phyloP scores from a whole-genome alignment of 1,139 yeast genomes.

The Torulaspora pretoriensis region DNA sequence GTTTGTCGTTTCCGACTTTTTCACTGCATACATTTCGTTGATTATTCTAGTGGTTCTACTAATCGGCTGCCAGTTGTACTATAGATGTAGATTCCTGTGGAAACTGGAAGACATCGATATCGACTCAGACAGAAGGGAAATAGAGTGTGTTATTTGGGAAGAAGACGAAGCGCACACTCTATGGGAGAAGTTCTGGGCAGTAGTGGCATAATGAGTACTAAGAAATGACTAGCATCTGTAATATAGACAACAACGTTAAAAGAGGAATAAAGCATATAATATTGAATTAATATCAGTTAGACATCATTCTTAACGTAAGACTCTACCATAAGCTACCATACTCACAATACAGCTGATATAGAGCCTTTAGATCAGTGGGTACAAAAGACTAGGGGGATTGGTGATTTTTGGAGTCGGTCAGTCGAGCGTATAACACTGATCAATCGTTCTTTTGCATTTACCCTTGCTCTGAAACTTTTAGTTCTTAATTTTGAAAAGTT shows the following conservation, averaged over 20 bases:
- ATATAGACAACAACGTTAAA: neutral
- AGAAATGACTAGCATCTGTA: neutral
- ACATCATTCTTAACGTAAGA: neutral
- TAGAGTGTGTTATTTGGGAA: slow-evolving; percentile 54
- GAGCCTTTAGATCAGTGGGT: neutral
- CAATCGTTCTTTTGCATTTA: slow-evolving; percentile 3
- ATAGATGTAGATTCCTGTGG: slow-evolving; percentile 41
- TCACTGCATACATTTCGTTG: slow-evolving; percentile 58
- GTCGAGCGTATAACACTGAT: neutral
- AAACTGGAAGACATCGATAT: slow-evolving; percentile 56
- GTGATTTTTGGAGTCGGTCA: neutral
- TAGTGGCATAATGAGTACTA: slow-evolving; percentile 28
- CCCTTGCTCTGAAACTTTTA: neutral
- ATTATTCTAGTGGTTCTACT: slow-evolving; percentile 49
- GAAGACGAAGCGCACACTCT: slow-evolving; percentile 47
- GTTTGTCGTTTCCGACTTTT: slow-evolving; percentile 48
- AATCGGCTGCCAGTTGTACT: slow-evolving; percentile 49
- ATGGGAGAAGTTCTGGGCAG: slow-evolving; percentile 54
- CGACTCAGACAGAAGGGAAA: slow-evolving; percentile 58
- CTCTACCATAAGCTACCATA: neutral
- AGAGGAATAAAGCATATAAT: neutral
- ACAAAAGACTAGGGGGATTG: neutral
- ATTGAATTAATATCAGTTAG: no score
- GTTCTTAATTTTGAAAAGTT: neutral
- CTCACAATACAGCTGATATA: neutral